Evolutionary conservation across 2,329 filamentous ascomycete species (phyloP).

Genomic region (Reticulascus tulasneorum): DNA sequence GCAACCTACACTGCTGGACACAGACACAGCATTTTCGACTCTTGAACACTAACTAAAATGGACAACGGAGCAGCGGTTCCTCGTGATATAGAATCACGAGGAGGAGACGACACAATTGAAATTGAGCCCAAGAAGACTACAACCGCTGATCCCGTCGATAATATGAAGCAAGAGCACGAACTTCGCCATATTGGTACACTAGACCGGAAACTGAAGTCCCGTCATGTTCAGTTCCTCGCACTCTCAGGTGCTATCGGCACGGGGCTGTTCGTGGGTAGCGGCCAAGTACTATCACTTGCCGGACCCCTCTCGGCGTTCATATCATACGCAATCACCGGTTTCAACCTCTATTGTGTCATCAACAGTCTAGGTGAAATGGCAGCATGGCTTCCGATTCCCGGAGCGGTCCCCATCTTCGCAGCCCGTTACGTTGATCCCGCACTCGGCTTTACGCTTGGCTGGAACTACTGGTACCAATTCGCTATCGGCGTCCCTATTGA

Average conservation of each 20-base stretch:
- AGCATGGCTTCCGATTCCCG: conserved; percentile 56
- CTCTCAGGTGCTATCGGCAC: conserved; percentile 39
- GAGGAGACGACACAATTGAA: neutral
- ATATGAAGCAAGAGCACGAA: conserved; percentile 15
- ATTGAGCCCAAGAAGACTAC: neutral
- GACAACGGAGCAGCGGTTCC: too few species aligned
- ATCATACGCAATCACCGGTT: conserved; percentile 38
- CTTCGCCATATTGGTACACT: conserved; percentile 29
- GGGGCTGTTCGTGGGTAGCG: conserved; percentile 40
- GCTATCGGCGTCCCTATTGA: conserved; percentile 46
- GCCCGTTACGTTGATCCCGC: conserved; percentile 44
- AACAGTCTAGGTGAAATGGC: conserved; percentile 54
- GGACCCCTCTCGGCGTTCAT: conserved; percentile 38
- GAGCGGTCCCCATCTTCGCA: conserved; percentile 47
- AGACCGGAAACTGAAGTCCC: conserved; percentile 33
- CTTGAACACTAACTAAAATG: too few species aligned
- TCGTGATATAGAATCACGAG: too few species aligned
- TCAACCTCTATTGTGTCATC: conserved; percentile 46
- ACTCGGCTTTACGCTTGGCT: conserved; percentile 44
- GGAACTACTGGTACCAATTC: conserved; percentile 50
- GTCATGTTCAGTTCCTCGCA: conserved; percentile 38
- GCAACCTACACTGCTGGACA: too few species aligned
- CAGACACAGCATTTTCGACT: too few species aligned
- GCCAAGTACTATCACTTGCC: conserved; percentile 37
- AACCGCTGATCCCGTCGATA: neutral